Conservation (phyloP, 2,329 filamentous ascomycete genomes). For the Cladorrhinum sp. region DNA sequence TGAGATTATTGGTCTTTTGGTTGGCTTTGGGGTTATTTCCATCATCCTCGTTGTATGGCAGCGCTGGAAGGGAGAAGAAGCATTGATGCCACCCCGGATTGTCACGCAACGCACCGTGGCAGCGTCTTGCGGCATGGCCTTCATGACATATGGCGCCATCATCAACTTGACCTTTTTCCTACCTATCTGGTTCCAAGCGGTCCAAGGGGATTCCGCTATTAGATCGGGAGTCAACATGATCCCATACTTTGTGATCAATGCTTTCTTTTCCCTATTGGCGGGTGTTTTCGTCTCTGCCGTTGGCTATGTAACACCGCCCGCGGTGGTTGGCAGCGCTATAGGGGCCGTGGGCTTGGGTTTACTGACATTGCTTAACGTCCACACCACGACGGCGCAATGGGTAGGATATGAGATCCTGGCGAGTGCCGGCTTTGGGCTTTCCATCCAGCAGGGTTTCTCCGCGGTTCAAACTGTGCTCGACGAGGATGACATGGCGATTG, state of each 20-base stretch:
- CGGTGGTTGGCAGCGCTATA: conserved; percentile 29
- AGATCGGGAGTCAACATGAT: conserved; percentile 27
- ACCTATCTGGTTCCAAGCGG: conserved; percentile 40
- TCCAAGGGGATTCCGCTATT: conserved; percentile 30
- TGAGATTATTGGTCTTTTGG: conserved; percentile 41
- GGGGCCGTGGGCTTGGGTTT: conserved; percentile 37
- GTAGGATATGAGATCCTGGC: conserved; percentile 35
- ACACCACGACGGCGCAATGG: conserved; percentile 36
- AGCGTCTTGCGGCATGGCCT: conserved; percentile 37
- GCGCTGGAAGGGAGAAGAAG: conserved; percentile 40
- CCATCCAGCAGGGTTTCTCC: conserved; percentile 40
- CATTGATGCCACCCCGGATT: conserved; percentile 44
- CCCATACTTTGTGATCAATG: conserved; percentile 26
- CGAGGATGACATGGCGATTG: conserved; percentile 40
- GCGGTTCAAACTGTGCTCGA: conserved; percentile 41
- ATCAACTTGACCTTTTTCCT: conserved; percentile 46
- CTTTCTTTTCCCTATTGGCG: conserved; percentile 21
- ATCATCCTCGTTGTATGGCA: conserved; percentile 36
- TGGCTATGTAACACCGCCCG: conserved; percentile 27
- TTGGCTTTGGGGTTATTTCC: conserved; percentile 26
- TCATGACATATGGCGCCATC: conserved; percentile 42
- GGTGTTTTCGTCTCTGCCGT: conserved; percentile 22
- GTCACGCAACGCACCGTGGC: conserved; percentile 39
- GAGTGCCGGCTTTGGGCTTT: conserved; percentile 37
- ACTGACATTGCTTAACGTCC: conserved; percentile 33